Evolutionary conservation across 805 yeast genomes (phyloP), one percentile per base, ranked within the genome.

Genomic region (Nakazawaea populi): DNA sequence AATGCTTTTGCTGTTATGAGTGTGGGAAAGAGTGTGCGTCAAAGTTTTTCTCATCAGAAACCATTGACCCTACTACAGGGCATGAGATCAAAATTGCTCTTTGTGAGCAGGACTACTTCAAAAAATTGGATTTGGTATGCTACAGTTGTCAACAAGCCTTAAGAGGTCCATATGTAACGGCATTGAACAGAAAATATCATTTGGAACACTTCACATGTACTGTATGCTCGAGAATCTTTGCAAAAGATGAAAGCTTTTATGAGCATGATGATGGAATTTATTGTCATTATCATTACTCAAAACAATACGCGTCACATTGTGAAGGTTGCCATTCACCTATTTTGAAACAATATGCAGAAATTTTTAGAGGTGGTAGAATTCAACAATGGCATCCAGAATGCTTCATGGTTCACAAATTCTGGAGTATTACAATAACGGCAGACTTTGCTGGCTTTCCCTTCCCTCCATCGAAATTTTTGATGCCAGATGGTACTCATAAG

Each of bases 351-450:
- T 94, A 90, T 66, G 96, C 92, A 37, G 97, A 92, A 66, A 82
- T 92, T 43, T 88, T 82, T 54, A 77, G 94, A 58, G 96, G 97
- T 47, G 97, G 97, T 27, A 78, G 85, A 58, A 85, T 87, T 52
- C 96, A 91, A 65, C 96, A 89, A 64, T 94, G 99, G 99, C 99
- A 94, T 68, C 98, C 97, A 1, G 98, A 95, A 65, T 94, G 99
- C 72, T 94, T 90, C 64, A 95, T 95, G 90, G 95, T 94, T 45
- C 91, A 87, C 71, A 91, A 91, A 66, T 91, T 89, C 61, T 94
- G 99, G 99, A 90, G 89, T 63, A 96, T 91, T 24, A 78, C 83
- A 52, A 73, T 94, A 27, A 77, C 85, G 1, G 76, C 86, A 0
- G 83, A 77, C 47, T 71, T 79, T 7, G 76, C 85, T 30, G 91